Percentiles rank a stretch among this genome's conserved stretches.
Conservation (phyloP, 257 asterid genomes). For the Haberlea rhodopensis region DNA sequence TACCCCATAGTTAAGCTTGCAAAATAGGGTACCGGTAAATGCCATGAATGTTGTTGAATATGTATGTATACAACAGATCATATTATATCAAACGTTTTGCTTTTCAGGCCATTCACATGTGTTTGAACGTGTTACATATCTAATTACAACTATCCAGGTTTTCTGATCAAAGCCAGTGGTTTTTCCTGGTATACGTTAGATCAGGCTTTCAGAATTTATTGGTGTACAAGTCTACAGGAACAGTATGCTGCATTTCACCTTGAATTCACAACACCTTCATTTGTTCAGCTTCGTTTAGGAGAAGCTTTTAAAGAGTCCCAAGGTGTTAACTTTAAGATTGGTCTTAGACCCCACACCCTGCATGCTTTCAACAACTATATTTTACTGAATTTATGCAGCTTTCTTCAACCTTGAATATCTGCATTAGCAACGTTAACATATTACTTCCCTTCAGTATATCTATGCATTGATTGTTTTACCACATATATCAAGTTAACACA, state of each 20-base stretch:
- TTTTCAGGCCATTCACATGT: background rate
- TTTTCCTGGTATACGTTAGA: slow-evolving; percentile 16
- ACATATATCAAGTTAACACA: background rate
- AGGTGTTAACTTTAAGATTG: background rate
- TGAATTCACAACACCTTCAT: too few species aligned
- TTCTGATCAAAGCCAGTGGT: slow-evolving; percentile 12
- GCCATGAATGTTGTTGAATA: slow-evolving; percentile 2
- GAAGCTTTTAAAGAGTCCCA: too few species aligned
- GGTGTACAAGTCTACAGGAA: background rate
- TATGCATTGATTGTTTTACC: background rate
- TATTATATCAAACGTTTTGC: background rate
- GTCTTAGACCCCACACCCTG: background rate
- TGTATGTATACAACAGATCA: slow-evolving; percentile 12
- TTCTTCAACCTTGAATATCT: slow-evolving; percentile 7
- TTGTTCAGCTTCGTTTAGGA: too few species aligned
- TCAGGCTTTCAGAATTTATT: slow-evolving; percentile 11
- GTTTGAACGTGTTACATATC: slow-evolving; percentile 8
- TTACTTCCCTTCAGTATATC: slow-evolving; percentile 6
- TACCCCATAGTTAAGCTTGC: slow-evolving; percentile 12
- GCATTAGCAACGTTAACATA: background rate
- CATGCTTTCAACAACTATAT: background rate
- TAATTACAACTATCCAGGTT: slow-evolving; percentile 3
- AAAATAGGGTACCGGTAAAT: background rate
- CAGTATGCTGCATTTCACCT: slow-evolving; percentile 10
- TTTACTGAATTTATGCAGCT: slow-evolving; percentile 7